A percentile compares a stretch with the other conserved stretches of the same genome.
Evolutionary conservation across 768 basidiomycete genomes (phyloP).

Genomic region (Boletus bicolor): DNA sequence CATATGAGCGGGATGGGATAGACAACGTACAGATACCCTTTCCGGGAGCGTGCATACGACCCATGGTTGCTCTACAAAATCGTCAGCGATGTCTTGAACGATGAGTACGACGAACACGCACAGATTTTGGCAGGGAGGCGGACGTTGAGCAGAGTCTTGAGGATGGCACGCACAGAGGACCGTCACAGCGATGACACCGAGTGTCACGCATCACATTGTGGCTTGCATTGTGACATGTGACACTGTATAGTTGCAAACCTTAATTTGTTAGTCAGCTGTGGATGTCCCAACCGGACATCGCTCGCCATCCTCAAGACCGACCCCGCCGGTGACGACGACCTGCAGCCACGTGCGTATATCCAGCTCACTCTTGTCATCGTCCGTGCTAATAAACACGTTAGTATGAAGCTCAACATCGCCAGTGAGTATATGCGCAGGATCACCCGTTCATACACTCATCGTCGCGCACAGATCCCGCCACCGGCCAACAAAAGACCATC

Average conservation of each 20-base stretch:
- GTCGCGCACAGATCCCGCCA: constrained; percentile 75
- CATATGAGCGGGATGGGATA: background rate
- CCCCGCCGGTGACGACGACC: constrained; percentile 43
- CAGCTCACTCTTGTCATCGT: background rate
- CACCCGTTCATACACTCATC: constrained; percentile 10
- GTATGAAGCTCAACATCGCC: constrained; percentile 98
- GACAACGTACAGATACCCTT: constrained; percentile 95
- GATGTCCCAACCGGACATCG: background rate
- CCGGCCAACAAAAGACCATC: constrained; percentile 94
- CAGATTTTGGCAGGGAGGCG: constrained; percentile 30
- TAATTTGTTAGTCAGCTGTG: constrained; percentile 38
- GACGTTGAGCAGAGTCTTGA: constrained; percentile 13
- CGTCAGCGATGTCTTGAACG: constrained; percentile 13
- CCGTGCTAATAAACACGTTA: constrained; percentile 25
- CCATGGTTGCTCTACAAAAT: constrained; percentile 56
- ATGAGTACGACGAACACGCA: constrained; percentile 28
- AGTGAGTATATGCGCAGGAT: constrained; percentile 49
- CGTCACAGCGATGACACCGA: constrained; percentile 23
- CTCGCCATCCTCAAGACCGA: constrained; percentile 23
- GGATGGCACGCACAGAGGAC: constrained; percentile 19
- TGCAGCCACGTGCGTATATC: constrained; percentile 26
- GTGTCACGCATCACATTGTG: constrained; percentile 32
- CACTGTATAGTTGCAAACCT: constrained; percentile 64
- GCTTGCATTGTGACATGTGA: constrained; percentile 24
- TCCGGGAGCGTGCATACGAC: constrained; percentile 99